Conservation (phyloP, 2,329 filamentous ascomycete genomes). For the Diaporthe capsici region DNA sequence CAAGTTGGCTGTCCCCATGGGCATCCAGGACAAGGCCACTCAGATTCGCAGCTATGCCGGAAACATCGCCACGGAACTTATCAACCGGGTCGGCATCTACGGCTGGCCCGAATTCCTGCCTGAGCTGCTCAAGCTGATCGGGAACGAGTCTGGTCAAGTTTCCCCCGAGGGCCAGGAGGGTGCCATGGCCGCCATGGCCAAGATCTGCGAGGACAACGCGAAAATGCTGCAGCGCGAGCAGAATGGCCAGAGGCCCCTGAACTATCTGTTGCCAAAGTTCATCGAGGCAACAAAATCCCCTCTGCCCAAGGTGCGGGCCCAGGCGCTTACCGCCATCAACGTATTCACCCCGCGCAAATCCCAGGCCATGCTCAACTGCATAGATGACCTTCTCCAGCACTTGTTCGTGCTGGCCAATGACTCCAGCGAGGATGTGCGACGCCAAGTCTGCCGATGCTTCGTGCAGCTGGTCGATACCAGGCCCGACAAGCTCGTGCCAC, state of each 20-base stretch:
- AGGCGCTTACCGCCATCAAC: constrained; percentile 89
- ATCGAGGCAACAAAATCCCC: constrained; percentile 86
- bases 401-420: constrained; percentile 88
- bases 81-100: constrained; percentile 86
- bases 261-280: constrained; percentile 90
- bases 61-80: constrained; percentile 93
- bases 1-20: constrained; percentile 82
- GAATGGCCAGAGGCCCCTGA: constrained; percentile 88
- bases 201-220: constrained; percentile 97
- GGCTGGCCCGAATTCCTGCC: constrained; percentile 93
- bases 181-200: constrained; percentile 91
- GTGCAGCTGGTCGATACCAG: constrained; percentile 92
- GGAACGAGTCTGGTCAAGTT: constrained; percentile 78
- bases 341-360: constrained; percentile 90
- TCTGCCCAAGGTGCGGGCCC: constrained; percentile 81
- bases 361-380: constrained; percentile 82
- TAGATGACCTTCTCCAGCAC: constrained; percentile 85
- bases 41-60: constrained; percentile 92
- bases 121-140: constrained; percentile 83
- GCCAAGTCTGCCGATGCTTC: constrained; percentile 94
- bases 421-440: constrained; percentile 83
- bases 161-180: constrained; percentile 86
- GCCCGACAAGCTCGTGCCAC: constrained; percentile 90
- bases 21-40: constrained; percentile 83
- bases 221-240: constrained; percentile 89